Base-by-base conservation (phyloP, 495 filamentous ascomycete species). In the Staphylotrichum tortipilum region DNA sequence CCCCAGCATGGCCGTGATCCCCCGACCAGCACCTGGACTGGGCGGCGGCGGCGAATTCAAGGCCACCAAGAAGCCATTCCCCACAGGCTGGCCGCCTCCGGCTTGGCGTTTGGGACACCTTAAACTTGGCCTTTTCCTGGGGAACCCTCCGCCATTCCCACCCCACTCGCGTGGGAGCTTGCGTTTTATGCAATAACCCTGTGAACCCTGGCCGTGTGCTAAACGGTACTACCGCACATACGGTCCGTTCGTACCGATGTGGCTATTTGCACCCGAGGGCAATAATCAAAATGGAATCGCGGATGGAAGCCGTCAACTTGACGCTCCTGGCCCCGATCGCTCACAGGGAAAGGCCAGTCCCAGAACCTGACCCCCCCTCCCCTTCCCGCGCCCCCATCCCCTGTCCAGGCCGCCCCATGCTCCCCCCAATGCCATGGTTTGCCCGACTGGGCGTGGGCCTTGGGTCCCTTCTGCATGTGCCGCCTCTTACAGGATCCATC, bases 171-270 rank as follows among this genome's bases (percentile, higher is more conserved):
- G 21, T 40, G 46, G 21, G 44, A 48, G 53, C 37, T 34, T 53
- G 49, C 59, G 35, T 34, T 29, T 58, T 30, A 53, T 44, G 55
- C 48, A 61, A 54, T 54, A 61, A 52, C 21, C 49, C 40, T 39
- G 54, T 47, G 37, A 38, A 24, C 39, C 49, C 46, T 48, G 42
- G 47, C 36, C 49, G 46, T 49, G 28, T 37, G 53, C 49, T 54
- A 50, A 56, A 62, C 48, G 21, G 59, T 56, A 29, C 53, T 52
- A 68, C 63, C 65, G 68, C 68, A 64, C 59, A 51, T 44, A 63
- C 69, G 69, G 69, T 68, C 69, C 69, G 69, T 54, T 52, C 56
- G 54, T 66, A 63, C 68, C 69, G 69, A 63, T 59, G 52, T 68
- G 65, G 65, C 66, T 65, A 69, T 70, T 58, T 63, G 17, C 53